Evolutionary conservation across 345 rosid species (phyloP), one percentile per base, ranked within the genome.

Genomic region (Brassica napus): DNA sequence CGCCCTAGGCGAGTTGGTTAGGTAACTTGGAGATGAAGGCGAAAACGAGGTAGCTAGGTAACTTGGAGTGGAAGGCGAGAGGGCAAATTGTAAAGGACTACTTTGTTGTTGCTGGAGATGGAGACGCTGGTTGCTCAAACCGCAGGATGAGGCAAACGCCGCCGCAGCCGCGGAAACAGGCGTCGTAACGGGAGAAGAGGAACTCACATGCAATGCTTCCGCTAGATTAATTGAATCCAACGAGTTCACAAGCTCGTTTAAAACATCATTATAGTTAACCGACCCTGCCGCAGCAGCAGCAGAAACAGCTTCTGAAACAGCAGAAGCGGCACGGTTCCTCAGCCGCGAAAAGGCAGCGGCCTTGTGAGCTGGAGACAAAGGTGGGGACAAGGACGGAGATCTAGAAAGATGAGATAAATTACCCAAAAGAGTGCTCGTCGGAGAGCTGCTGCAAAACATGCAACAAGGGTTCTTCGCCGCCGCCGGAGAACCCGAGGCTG

Each of bases 341-440:
- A 81, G 15, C 30, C 83, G 80, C 2, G 83, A 81, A 21, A 81
- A 81, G 1, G 79, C 81, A 2, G 83, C 77, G 4, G 64, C 72
- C 31, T 71, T 76, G 9, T 83, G 86, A 21, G 83, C 83, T 0
- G 98, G 98, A 12, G 98, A 92, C 21, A 90, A 24, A n/a, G 98
- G 94, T 62, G 93, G 91, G 5, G 96, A 89, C 0, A 84, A 72
- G 8, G 92, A 86, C 23, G 88, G 91, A 6, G 90, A 88, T 24
- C 88, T 72, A 52, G 83, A 80, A 18, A 80, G 79, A 80, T 75
- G 79, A 42, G 98, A 86, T 68, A 84, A 47, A 30, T 68, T 74
- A 34, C 91, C 89, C 74, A 91, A 57, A 3, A 94, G 77, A 71
- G 97, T 94, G 34, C 97, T 92, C 0, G 92, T 92, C 0, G 97